These are phyloP conservation scores for Grosmannia penicillata DNA, from an alignment of 2,329 filamentous ascomycete species.

Conservation along the genomic window DNA sequence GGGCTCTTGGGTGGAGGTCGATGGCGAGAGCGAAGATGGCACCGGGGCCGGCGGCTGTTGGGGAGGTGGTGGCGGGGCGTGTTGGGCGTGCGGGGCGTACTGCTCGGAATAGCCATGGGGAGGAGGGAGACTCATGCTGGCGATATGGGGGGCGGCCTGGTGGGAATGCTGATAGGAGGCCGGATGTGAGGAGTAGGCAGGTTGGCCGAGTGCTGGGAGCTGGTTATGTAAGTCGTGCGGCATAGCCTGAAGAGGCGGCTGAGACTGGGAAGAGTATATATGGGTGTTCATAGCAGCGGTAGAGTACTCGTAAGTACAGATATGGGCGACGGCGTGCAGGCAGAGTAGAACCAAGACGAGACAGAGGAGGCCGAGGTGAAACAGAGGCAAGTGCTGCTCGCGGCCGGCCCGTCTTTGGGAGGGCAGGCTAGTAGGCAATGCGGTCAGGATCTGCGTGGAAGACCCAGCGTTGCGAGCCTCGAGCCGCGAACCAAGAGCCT, in stretches of 20 bases:
- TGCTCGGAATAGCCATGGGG: constrained; percentile 9
- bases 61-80: background rate
- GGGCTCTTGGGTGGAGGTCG: constrained; percentile 3
- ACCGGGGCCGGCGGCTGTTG: background rate
- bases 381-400: too few relatives aligned
- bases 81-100: constrained; percentile 4
- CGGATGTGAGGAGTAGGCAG: constrained; percentile 4
- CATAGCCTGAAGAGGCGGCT: constrained; percentile 7
- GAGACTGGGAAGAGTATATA: constrained; percentile 6
- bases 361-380: too few relatives aligned
- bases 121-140: constrained; percentile 9
- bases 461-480: too few relatives aligned
- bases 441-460: too few relatives aligned
- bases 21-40: constrained; percentile 4
- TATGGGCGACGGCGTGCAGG: too few relatives aligned
- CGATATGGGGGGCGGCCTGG: constrained; percentile 5
- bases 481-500: too few relatives aligned
- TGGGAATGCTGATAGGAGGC: constrained; percentile 5
- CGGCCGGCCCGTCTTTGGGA: too few relatives aligned
- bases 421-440: too few relatives aligned
- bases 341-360: too few relatives aligned
- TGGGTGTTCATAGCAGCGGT: constrained; percentile 7
- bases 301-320: background rate
- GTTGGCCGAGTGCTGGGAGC: constrained; percentile 6
- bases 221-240: constrained; percentile 9